Evolutionary conservation across 257 asterid species (phyloP).

Genomic region (Lycium ferocissimum): DNA sequence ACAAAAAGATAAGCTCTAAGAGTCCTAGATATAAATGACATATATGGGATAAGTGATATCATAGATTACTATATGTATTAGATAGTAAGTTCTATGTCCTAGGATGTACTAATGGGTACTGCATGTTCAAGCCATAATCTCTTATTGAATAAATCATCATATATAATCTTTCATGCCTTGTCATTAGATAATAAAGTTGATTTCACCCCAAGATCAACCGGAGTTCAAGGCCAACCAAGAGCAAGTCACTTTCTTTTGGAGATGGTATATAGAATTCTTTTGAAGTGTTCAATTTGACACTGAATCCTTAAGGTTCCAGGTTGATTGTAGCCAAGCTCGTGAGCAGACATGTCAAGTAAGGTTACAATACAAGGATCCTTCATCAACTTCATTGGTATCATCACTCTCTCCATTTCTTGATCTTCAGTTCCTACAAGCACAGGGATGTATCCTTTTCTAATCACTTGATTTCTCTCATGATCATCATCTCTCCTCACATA

Average conservation of each 20-base stretch:
- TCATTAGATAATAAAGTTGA: not conserved
- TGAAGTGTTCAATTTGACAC: slow-evolving; percentile 27
- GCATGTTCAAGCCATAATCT: not conserved
- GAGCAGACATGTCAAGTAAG: slow-evolving; percentile 18
- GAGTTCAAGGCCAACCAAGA: not conserved
- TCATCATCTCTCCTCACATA: not conserved
- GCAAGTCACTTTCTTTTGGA: slow-evolving; percentile 16
- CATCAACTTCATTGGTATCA: slow-evolving; percentile 26
- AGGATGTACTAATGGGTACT: not conserved
- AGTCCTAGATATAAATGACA: not conserved
- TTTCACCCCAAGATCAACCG: no score
- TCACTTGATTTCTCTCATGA: not conserved
- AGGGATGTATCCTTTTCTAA: slow-evolving; percentile 32
- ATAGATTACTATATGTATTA: not conserved
- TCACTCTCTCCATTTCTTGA: slow-evolving; percentile 26
- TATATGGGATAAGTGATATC: not conserved
- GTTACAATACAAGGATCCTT: slow-evolving; percentile 28
- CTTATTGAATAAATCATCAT: not conserved
- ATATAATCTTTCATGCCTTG: not conserved
- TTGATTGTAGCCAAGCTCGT: slow-evolving; percentile 31
- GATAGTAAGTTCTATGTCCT: not conserved
- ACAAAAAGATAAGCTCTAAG: not conserved
- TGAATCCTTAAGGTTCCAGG: slow-evolving; percentile 33
- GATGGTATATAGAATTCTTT: slow-evolving; percentile 23
- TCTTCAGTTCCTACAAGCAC: slow-evolving; percentile 23